A percentile compares a stretch with the other conserved stretches of the same genome.
These are phyloP conservation scores for Cyberlindnera petersonii DNA, from an alignment of 805 yeast species.

Conservation along the genomic window DNA sequence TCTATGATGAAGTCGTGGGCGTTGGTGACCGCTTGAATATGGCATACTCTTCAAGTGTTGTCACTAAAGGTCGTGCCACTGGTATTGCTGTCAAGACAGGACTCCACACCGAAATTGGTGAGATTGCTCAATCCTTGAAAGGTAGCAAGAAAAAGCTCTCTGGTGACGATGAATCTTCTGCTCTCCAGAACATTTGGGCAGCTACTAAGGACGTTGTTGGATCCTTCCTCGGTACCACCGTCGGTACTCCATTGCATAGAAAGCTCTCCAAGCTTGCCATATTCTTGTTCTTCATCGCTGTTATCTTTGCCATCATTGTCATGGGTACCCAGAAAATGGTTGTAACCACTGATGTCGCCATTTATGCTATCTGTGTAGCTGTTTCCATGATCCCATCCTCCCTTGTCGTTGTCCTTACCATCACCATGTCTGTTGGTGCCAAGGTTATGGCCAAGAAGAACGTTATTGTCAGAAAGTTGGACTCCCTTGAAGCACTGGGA, in stretches of 20 bases:
- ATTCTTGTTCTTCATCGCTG: conserved; percentile 67
- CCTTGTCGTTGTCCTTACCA: conserved; percentile 74
- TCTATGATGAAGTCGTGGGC: conserved; percentile 42
- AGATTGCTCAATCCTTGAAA: conserved; percentile 58
- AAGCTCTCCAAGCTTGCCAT: conserved; percentile 75
- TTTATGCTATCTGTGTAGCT: conserved; percentile 81
- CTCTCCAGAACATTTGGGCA: conserved; percentile 31
- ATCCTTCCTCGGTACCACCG: conserved; percentile 66
- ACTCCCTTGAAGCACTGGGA: conserved; percentile 75
- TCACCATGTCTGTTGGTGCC: conserved; percentile 82
- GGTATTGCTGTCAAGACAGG: conserved; percentile 72
- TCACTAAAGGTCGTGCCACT: conserved; percentile 69
- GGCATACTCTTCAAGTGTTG: conserved; percentile 67
- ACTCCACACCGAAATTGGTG: conserved; percentile 68
- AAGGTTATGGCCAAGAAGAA: conserved; percentile 61
- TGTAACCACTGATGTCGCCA: conserved; percentile 78
- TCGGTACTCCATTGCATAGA: conserved; percentile 80
- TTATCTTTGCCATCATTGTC: conserved; percentile 79
- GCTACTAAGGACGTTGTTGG: conserved; percentile 56
- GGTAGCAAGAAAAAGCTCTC: conserved; percentile 39
- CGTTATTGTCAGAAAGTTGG: conserved; percentile 73
- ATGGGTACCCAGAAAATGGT: conserved; percentile 77
- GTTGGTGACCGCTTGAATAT: conserved; percentile 73
- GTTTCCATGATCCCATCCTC: conserved; percentile 82
- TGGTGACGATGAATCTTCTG: conserved; percentile 39